Base-by-base conservation (phyloP, 2,329 filamentous ascomycete species). In the Passalora sequoiae region DNA sequence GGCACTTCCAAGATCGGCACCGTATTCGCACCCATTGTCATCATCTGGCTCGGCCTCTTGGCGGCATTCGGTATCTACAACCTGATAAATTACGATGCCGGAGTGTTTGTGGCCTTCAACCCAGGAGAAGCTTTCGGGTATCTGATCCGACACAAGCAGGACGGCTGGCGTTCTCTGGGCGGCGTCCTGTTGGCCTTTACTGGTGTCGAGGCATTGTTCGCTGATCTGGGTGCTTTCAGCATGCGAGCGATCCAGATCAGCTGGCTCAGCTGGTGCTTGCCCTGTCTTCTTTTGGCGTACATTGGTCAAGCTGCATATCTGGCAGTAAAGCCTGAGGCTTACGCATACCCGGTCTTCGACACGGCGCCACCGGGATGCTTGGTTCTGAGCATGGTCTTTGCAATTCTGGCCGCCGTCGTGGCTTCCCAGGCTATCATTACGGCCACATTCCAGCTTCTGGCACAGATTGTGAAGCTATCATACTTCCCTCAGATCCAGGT, bases 361-460 rank as follows among this genome's bases (percentile, higher is more conserved):
- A 75, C 78, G 0, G 78, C 80, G 0, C 83, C 84, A 0, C 77
- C 77, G 0, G 82, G 82, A 3, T 81, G 77, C 57, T 69, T 88
- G 16, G 85, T 83, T 56, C 81, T 81, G 4, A 77, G 75, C 42
- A 67, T 89, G 20, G 72, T 89, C 3, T 66, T 88, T 36, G 83
- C 84, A 0, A 73, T 88, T 6, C 66, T 84, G 3, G 56, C 57
- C 8, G 82, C 83, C 19, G 78, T 47, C 53, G 84, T 89, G 8
- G 85, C 85, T 1, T 85, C 80, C 3, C 85, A 89, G 53, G 85
- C 85, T 7, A 83, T 89, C 67, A 87, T 89, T 38, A 89, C 85
- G 0, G 51, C 49, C 10, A 80, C 81, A 0, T 89, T 89, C 51
- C 52, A 75, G 65, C 66, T 78, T 1, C 66, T 85, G n/a, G 73